A percentile compares a stretch with the other conserved stretches of the same genome.
Evolutionary conservation across 2,329 filamentous ascomycete species (phyloP).

Genomic region (Xylaria sp.): DNA sequence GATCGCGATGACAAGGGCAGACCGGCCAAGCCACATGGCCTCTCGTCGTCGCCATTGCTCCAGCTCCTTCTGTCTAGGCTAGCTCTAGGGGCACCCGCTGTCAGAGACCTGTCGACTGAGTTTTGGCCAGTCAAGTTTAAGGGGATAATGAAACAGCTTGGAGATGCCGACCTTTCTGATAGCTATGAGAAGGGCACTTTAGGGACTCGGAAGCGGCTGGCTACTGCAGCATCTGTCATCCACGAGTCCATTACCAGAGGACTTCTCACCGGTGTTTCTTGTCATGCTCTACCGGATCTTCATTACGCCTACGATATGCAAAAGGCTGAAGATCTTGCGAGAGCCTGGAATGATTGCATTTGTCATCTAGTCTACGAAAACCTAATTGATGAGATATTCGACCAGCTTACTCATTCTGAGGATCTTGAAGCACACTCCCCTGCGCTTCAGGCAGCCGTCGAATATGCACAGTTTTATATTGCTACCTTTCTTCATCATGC

Average conservation of each 20-base stretch:
- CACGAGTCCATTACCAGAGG: conserved; percentile 76
- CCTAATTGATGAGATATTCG: conserved; percentile 72
- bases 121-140: conserved; percentile 74
- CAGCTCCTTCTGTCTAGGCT: conserved; percentile 75
- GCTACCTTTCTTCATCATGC: conserved; percentile 80
- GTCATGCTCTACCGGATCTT: conserved; percentile 43
- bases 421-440: conserved; percentile 72
- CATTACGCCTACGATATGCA: conserved; percentile 63
- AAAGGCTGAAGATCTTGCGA: conserved; percentile 68
- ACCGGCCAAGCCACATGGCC: conserved; percentile 43
- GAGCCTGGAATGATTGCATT: conserved; percentile 74
- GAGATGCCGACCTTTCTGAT: conserved; percentile 76
- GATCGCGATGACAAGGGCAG: conserved; percentile 39
- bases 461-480: conserved; percentile 66
- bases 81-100: conserved; percentile 71
- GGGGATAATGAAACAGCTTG: conserved; percentile 69
- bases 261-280: conserved; percentile 68
- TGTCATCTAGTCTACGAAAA: conserved; percentile 74
- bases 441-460: conserved; percentile 70
- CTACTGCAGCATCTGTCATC: conserved; percentile 75
- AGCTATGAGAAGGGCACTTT: conserved; percentile 83
- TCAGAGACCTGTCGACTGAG: conserved; percentile 68
- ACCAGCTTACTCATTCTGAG: conserved; percentile 67
- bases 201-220: conserved; percentile 78
- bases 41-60: conserved; percentile 70